A percentile compares a stretch with the other conserved stretches of the same genome.
Conservation (phyloP, 2,329 filamentous ascomycete species). For the Ophioceras dolichostomum region DNA sequence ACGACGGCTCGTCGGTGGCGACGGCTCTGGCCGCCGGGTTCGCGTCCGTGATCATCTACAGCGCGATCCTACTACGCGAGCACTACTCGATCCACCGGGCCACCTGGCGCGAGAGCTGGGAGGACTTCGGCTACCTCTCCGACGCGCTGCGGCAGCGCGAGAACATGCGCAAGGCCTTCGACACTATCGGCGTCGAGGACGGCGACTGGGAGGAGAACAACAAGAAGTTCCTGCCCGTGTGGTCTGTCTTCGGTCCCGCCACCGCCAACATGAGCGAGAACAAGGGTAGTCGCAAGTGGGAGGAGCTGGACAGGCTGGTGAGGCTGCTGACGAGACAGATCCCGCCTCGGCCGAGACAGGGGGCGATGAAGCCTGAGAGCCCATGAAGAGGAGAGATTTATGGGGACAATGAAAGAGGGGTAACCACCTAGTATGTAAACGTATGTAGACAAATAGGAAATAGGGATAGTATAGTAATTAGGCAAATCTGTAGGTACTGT, state of each 20-base stretch:
- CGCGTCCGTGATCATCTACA: slow-evolving; percentile 16
- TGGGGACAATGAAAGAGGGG: no score
- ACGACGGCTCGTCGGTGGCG: slow-evolving; percentile 12
- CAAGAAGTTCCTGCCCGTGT: slow-evolving; percentile 10
- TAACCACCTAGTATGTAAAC: no score
- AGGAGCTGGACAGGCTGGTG: background rate
- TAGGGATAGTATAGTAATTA: no score
- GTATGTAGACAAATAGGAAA: no score
- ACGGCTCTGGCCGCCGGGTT: slow-evolving; percentile 17
- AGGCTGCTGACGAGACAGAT: no score
- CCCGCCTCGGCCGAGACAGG: no score
- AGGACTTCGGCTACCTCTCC: no score
- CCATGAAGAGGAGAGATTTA: no score
- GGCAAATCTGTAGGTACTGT: no score
- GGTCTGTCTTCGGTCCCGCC: slow-evolving; percentile 3
- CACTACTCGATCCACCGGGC: slow-evolving; percentile 1
- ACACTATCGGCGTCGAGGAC: slow-evolving; percentile 10
- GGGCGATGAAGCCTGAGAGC: no score
- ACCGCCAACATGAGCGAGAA: background rate
- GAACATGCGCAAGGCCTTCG: slow-evolving; percentile 11
- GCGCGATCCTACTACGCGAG: slow-evolving; percentile 9
- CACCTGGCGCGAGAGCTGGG: slow-evolving; percentile 6
- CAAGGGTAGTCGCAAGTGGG: slow-evolving; percentile 7
- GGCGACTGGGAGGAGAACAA: slow-evolving; percentile 6
- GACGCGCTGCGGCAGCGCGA: slow-evolving; percentile 8